Evolutionary conservation across 106 monocot species (phyloP).

Genomic region (Vanilla planifolia): DNA sequence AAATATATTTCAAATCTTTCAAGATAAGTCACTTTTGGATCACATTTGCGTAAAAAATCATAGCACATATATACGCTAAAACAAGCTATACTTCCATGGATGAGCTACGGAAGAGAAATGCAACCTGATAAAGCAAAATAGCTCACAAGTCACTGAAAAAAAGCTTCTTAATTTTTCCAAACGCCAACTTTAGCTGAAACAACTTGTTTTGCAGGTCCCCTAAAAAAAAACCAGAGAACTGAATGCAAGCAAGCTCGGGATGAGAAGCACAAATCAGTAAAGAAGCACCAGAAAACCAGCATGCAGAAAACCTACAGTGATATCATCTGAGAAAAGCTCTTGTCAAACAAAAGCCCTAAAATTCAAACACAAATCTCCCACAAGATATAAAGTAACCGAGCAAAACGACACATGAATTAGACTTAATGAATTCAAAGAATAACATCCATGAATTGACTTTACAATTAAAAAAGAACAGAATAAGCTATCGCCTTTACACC

Average conservation of each 20-base stretch:
- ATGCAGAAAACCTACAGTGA: slow-evolving; percentile 10
- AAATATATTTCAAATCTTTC: too few species aligned
- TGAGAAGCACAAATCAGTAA: neutral
- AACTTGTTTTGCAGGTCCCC: neutral
- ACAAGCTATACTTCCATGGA: too few species aligned
- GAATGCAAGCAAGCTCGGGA: too few species aligned
- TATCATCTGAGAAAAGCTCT: too few species aligned
- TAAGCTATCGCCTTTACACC: neutral
- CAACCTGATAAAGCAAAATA: neutral
- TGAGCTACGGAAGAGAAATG: too few species aligned
- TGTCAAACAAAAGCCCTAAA: slow-evolving; percentile 2
- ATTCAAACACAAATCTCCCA: neutral
- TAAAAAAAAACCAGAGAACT: neutral
- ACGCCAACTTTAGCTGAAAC: neutral
- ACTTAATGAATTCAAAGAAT: slow-evolving; percentile 2
- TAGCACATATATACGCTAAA: too few species aligned
- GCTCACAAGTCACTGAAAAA: neutral
- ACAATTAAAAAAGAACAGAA: neutral
- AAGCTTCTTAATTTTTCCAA: neutral
- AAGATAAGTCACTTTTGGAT: too few species aligned
- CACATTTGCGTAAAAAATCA: too few species aligned
- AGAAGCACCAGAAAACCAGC: neutral
- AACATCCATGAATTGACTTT: neutral
- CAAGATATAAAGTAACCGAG: too few species aligned
- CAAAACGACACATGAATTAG: too few species aligned